A percentile compares a stretch with the other conserved stretches of the same genome.
Evolutionary conservation across 208 protist species (phyloP).

Genomic region (Wallacemonas collosoma): DNA sequence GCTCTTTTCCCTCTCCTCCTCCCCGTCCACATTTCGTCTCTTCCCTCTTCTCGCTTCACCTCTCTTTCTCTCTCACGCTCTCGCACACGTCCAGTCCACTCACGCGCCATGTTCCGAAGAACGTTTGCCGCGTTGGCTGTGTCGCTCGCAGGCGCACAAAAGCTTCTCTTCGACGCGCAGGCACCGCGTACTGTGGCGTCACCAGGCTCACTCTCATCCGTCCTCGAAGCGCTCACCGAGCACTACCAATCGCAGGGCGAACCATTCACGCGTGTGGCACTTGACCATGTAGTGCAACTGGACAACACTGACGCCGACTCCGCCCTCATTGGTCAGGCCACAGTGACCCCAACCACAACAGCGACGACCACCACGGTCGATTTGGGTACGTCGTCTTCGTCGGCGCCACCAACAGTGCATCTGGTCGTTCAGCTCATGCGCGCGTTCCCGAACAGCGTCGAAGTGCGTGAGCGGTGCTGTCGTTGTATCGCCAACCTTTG

Average conservation of each 20-base stretch:
- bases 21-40: background rate
- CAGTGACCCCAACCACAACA: background rate
- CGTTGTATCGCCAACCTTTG: conserved; percentile 86
- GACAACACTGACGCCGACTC: conserved; percentile 69
- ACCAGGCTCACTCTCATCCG: conserved; percentile 22
- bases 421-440: conserved; percentile 63
- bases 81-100: background rate
- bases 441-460: conserved; percentile 44
- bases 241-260: conserved; percentile 41
- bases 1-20: too few relatives aligned
- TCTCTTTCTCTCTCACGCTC: background rate
- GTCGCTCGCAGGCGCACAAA: conserved; percentile 42
- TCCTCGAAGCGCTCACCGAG: conserved; percentile 35
- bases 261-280: conserved; percentile 30
- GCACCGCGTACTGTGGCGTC: conserved; percentile 5
- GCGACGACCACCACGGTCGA: background rate
- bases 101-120: conserved; percentile 30
- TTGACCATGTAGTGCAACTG: conserved; percentile 55
- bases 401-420: conserved; percentile 18
- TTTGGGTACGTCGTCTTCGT: background rate
- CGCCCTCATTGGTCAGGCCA: conserved; percentile 36
- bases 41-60: conserved; percentile 8
- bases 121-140: conserved; percentile 26
- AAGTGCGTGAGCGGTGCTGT: conserved; percentile 72
- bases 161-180: conserved; percentile 38